Conservation (phyloP, 176 grass and related monocot species). For the Carex littledalei region DNA sequence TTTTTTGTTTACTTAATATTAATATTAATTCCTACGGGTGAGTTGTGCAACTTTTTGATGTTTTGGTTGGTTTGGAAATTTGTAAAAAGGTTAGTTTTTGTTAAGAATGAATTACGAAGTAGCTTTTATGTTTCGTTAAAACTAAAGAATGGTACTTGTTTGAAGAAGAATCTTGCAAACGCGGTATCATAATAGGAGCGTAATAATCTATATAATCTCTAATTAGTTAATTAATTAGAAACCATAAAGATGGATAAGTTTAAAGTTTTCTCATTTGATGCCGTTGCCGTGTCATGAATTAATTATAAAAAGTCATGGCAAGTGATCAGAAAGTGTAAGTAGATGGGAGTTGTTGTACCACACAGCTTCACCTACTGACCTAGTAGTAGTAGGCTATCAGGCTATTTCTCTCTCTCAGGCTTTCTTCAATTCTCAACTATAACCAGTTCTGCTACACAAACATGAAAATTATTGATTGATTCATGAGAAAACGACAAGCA, state of each 20-base stretch:
- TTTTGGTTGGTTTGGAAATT: neutral
- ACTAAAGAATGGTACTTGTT: neutral
- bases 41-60: slow-evolving; percentile 16
- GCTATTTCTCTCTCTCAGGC: too few species aligned
- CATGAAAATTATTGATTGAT: neutral
- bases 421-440: neutral
- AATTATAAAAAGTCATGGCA: too few species aligned
- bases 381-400: too few species aligned
- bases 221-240: too few species aligned
- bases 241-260: too few species aligned
- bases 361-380: too few species aligned
- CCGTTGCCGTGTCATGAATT: too few species aligned
- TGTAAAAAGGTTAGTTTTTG: slow-evolving; percentile 12
- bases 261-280: too few species aligned
- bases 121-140: neutral
- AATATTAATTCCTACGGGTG: neutral
- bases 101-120: slow-evolving; percentile 3
- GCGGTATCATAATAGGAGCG: neutral
- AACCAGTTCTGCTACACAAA: neutral
- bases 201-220: too few species aligned
- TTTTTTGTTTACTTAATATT: neutral
- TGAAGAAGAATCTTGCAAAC: neutral
- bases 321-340: too few species aligned
- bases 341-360: too few species aligned
- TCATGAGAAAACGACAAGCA: neutral